Evolutionary conservation across 2,329 filamentous ascomycete genomes (phyloP).

Genomic region (Diplodia corticola): DNA sequence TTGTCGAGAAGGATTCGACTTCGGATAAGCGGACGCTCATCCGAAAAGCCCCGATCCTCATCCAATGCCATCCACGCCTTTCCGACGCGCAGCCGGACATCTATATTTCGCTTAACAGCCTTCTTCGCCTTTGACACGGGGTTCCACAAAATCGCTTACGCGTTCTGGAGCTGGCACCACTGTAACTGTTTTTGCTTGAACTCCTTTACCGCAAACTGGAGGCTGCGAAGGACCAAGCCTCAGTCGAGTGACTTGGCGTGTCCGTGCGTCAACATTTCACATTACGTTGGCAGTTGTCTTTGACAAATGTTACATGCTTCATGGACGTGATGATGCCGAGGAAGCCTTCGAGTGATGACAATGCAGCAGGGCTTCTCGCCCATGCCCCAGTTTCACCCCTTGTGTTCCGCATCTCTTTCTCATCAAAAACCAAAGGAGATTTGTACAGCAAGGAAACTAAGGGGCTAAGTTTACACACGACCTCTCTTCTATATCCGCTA

Average conservation of each 20-base stretch:
- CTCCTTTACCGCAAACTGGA: not conserved
- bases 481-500: constrained; percentile 22
- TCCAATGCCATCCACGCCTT: not conserved
- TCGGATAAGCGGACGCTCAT: constrained; percentile 6
- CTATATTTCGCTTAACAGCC: not conserved
- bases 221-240: not conserved
- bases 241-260: not conserved
- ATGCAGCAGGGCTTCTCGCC: not conserved
- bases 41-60: constrained; percentile 12
- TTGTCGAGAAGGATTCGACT: not conserved
- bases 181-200: no score
- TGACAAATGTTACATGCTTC: not conserved
- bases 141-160: not conserved
- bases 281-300: not conserved
- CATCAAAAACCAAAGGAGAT: constrained; percentile 17
- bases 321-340: not conserved
- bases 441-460: constrained; percentile 24
- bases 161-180: not conserved
- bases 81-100: not conserved
- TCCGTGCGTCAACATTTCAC: not conserved
- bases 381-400: not conserved
- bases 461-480: constrained; percentile 23
- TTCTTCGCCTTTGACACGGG: not conserved
- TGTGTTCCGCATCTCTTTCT: constrained; percentile 1
- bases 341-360: not conserved